Conservation (phyloP, 768 basidiomycete genomes). For the Lactarius trivialis region DNA sequence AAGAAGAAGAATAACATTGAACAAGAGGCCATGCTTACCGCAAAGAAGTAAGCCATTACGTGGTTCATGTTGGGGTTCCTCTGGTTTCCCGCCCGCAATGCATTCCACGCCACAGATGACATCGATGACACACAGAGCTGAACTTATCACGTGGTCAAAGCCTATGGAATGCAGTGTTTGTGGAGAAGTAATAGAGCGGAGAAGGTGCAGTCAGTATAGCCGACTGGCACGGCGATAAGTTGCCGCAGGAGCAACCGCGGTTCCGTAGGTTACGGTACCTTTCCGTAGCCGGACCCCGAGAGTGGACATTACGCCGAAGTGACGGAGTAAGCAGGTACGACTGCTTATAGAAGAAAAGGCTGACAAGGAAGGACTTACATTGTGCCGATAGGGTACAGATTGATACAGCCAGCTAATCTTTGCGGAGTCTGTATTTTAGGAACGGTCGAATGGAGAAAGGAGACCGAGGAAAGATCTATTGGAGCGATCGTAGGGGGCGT, state of each 20-base stretch:
- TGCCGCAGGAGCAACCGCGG: neutral
- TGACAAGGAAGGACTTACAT: neutral
- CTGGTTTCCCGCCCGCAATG: too few species aligned
- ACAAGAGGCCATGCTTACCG: too few species aligned
- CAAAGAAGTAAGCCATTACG: too few species aligned
- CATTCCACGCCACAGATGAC: too few species aligned
- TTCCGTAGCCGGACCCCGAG: neutral
- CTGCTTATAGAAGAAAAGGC: neutral
- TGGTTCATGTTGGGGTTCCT: too few species aligned
- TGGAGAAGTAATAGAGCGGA: too few species aligned
- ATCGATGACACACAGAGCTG: too few species aligned
- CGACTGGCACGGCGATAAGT: neutral
- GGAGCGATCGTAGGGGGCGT: slow-evolving; percentile 14
- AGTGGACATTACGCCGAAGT: neutral
- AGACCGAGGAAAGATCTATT: slow-evolving; percentile 8
- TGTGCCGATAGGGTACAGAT: neutral
- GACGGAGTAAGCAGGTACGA: neutral
- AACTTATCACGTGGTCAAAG: too few species aligned
- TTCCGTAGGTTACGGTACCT: neutral
- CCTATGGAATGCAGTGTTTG: too few species aligned
- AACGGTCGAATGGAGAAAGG: neutral
- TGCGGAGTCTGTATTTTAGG: neutral
- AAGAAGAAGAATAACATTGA: too few species aligned
- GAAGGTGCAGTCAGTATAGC: too few species aligned
- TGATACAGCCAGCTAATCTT: neutral